Conservation (phyloP, 192 early-diverging fungal genomes). For the Neocallimastix lanati region DNA sequence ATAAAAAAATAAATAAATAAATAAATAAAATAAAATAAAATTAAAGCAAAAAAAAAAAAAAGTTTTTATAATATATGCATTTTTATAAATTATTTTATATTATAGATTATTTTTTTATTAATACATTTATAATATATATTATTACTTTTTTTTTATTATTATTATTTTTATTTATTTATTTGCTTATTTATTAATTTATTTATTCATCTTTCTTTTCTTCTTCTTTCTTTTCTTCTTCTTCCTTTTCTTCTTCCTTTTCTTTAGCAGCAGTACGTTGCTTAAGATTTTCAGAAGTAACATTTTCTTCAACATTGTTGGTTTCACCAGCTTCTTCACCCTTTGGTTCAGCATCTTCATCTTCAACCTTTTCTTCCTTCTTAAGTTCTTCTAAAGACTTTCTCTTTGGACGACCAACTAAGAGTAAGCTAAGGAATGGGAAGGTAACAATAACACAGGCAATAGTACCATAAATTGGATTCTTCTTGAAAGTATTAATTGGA, state of each 20-base stretch:
- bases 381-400: background rate
- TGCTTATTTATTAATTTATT: background rate
- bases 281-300: background rate
- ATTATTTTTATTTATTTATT: background rate
- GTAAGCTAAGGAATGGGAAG: background rate
- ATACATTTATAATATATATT: no score
- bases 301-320: background rate
- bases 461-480: constrained; percentile 5
- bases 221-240: background rate
- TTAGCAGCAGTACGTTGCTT: background rate
- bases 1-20: no score
- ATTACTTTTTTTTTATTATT: background rate
- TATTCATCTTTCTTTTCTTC: background rate
- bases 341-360: background rate
- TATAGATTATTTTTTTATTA: no score
- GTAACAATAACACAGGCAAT: background rate
- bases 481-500: constrained; percentile 17
- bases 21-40: no score
- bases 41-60: no score
- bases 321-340: background rate
- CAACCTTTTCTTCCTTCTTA: background rate
- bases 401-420: background rate
- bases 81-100: no score
- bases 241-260: background rate
- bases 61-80: no score